phyloP scores from a whole-genome alignment of 2,329 filamentous ascomycete genomes.

The Aspergillus vadensis region DNA sequence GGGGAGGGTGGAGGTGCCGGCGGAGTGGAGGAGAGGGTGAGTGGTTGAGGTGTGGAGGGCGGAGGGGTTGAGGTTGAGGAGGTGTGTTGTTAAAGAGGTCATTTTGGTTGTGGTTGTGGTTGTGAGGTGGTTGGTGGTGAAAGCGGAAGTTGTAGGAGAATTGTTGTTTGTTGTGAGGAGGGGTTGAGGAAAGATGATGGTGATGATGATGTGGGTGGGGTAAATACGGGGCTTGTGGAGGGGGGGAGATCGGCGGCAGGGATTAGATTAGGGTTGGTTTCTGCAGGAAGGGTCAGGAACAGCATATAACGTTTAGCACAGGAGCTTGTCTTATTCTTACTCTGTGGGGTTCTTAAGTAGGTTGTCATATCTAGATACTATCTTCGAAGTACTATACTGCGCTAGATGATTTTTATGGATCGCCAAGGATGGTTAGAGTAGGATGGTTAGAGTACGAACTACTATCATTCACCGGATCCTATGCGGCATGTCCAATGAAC shows the following conservation, averaged over 20 bases:
- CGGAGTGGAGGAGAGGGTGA: conserved; percentile 65
- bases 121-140: background rate
- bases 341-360: too few species aligned
- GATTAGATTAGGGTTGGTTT: background rate
- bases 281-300: background rate
- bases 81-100: conserved; percentile 55
- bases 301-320: too few species aligned
- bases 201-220: conserved; percentile 1
- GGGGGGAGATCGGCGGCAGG: background rate
- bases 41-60: conserved; percentile 62
- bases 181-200: background rate
- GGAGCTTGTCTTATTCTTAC: too few species aligned
- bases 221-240: background rate
- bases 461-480: too few species aligned
- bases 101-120: background rate
- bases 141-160: background rate
- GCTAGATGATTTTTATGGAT: too few species aligned
- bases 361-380: too few species aligned
- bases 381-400: too few species aligned
- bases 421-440: too few species aligned
- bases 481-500: too few species aligned
- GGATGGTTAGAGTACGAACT: too few species aligned
- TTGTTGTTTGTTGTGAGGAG: background rate
- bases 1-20: conserved; percentile 63
- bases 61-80: conserved; percentile 53